phyloP scores from a whole-genome alignment of 2,329 filamentous ascomycete genomes.

The Biscogniauxia sp. region DNA sequence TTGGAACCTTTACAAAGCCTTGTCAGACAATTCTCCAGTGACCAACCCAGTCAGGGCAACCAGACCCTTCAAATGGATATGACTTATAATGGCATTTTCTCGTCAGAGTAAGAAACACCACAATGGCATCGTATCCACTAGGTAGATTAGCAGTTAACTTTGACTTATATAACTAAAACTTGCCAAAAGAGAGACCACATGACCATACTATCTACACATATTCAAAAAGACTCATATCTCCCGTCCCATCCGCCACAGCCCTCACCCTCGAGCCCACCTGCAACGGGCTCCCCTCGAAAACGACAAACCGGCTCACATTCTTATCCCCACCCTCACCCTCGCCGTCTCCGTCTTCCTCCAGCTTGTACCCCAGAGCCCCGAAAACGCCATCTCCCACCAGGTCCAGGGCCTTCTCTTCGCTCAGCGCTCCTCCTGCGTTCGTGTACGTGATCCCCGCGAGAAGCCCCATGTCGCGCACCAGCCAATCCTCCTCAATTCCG shows the following conservation, averaged over 20 bases:
- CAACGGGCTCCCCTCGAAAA: conserved; percentile 63
- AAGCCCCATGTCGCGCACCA: conserved; percentile 57
- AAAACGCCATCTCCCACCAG: conserved; percentile 58
- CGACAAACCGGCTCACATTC: conserved; percentile 50
- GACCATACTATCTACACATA: neutral
- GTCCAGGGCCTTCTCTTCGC: conserved; percentile 53
- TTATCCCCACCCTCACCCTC: conserved; percentile 20
- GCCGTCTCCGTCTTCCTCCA: conserved; percentile 11
- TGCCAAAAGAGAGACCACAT: no score
- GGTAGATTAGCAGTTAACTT: no score
- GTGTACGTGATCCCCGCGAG: conserved; percentile 58
- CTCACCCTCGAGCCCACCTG: conserved; percentile 56
- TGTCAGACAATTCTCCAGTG: no score
- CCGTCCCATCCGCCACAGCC: conserved; percentile 48
- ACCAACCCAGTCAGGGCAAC: no score
- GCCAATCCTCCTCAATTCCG: conserved; percentile 61
- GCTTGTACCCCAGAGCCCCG: conserved; percentile 51
- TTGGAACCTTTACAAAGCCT: no score
- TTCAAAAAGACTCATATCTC: conserved; percentile 35
- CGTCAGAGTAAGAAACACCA: no score
- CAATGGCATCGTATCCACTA: no score
- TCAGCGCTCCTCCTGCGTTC: conserved; percentile 55
- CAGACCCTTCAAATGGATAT: no score
- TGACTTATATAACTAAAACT: no score
- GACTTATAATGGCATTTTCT: no score